Evolutionary conservation across 2,329 filamentous ascomycete species (phyloP).

Genomic region (Eutypa lata): DNA sequence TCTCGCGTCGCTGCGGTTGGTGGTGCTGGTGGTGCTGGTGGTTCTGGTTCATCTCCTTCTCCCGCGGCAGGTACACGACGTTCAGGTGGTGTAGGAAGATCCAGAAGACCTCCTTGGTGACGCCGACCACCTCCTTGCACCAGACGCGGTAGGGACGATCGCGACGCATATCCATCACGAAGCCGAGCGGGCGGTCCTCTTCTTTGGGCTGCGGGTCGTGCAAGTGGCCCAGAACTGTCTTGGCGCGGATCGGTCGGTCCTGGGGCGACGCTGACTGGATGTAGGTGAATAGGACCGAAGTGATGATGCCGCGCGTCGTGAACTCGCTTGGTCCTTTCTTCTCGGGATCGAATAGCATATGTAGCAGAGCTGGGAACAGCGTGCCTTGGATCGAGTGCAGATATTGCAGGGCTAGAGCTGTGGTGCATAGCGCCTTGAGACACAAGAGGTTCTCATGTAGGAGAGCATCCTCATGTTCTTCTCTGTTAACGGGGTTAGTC

Average conservation of each 20-base stretch:
- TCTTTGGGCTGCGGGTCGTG: constrained; percentile 76
- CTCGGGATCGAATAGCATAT: constrained; percentile 94
- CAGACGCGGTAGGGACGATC: constrained; percentile 88
- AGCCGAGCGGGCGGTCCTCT: constrained; percentile 72
- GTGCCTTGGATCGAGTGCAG: constrained; percentile 75
- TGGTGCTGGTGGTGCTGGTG: constrained; percentile 1
- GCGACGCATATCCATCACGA: constrained; percentile 85
- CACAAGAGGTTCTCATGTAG: constrained; percentile 91
- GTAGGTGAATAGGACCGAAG: constrained; percentile 85
- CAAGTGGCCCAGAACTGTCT: constrained; percentile 73
- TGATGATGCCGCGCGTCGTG: constrained; percentile 85
- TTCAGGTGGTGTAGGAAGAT: constrained; percentile 96
- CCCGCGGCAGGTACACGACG: constrained; percentile 65
- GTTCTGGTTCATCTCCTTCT: constrained; percentile 31
- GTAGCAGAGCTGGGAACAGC: constrained; percentile 80
- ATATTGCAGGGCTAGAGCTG: constrained; percentile 78
- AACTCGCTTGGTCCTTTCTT: constrained; percentile 98
- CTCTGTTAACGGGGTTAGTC: constrained; percentile 49
- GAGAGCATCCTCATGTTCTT: constrained; percentile 92
- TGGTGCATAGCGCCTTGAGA: constrained; percentile 91
- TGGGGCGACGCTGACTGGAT: constrained; percentile 63
- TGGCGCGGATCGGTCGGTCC: constrained; percentile 66
- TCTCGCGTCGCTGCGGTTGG: no score
- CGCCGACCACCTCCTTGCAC: constrained; percentile 87
- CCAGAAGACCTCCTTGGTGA: constrained; percentile 99